Percentiles rank a stretch among this genome's conserved stretches.
These are phyloP conservation scores for Fennellomyces sp. DNA, from an alignment of 371 early-diverging fungal genomes.

Conservation along the genomic window DNA sequence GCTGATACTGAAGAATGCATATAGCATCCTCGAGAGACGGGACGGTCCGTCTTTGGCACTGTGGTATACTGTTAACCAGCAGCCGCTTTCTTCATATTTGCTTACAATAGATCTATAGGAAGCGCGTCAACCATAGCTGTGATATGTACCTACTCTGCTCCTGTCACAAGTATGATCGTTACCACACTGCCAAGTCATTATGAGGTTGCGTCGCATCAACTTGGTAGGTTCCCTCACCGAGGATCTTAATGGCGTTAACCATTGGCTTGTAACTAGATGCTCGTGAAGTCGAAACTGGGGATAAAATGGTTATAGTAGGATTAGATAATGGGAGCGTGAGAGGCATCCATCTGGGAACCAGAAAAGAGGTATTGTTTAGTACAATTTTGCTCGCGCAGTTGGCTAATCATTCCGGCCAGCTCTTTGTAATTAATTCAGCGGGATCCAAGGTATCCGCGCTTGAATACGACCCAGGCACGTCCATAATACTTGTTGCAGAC, in stretches of 20 bases:
- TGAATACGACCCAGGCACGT: constrained; percentile 24
- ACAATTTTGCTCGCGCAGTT: not conserved
- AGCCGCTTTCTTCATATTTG: too few species aligned
- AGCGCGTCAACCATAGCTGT: constrained; percentile 45
- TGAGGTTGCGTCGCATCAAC: constrained; percentile 13
- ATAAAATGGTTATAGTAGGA: constrained; percentile 51
- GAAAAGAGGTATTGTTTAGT: constrained; percentile 42
- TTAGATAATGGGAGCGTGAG: constrained; percentile 46
- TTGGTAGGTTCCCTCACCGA: constrained; percentile 14
- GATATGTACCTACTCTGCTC: constrained; percentile 25
- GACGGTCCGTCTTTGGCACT: constrained; percentile 59
- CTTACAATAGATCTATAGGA: too few species aligned
- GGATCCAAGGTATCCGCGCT: constrained; percentile 20
- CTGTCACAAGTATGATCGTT: constrained; percentile 41
- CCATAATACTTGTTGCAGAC: constrained; percentile 27
- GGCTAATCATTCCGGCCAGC: constrained; percentile 1
- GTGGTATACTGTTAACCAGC: constrained; percentile 42
- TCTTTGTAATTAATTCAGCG: constrained; percentile 21
- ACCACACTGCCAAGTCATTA: constrained; percentile 26
- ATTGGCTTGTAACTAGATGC: constrained; percentile 29
- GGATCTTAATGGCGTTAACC: not conserved
- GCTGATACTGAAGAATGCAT: not conserved
- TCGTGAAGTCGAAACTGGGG: constrained; percentile 54
- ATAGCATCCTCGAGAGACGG: constrained; percentile 62
- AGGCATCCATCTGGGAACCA: constrained; percentile 56